phyloP scores from a whole-genome alignment of 2,329 filamentous ascomycete genomes.

The Neonectria neomacrospora region DNA sequence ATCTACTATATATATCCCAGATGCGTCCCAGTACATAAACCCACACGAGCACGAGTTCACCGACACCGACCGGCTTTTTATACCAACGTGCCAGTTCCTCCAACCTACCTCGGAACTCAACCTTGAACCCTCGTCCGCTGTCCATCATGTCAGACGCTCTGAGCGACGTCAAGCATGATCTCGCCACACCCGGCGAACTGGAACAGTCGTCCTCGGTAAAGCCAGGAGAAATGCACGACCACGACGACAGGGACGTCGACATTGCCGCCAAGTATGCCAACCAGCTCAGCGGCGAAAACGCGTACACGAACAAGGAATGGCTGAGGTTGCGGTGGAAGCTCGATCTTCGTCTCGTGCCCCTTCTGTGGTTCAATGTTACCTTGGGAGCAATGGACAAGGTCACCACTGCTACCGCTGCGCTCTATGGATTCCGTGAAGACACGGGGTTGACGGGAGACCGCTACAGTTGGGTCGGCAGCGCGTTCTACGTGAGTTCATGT shows the following conservation, averaged over 20 bases:
- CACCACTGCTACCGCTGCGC: slow-evolving; percentile 44
- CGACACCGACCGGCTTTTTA: not conserved
- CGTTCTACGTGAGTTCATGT: slow-evolving; percentile 16
- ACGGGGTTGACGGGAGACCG: slow-evolving; percentile 38
- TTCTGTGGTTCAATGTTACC: slow-evolving; percentile 43
- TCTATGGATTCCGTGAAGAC: slow-evolving; percentile 44
- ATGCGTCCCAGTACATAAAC: not conserved
- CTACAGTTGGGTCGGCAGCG: slow-evolving; percentile 40
- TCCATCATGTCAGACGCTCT: slow-evolving; percentile 5
- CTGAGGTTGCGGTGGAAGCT: slow-evolving; percentile 36
- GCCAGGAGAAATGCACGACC: not conserved
- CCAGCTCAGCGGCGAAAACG: slow-evolving; percentile 17
- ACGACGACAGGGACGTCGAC: slow-evolving; percentile 2
- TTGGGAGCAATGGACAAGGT: slow-evolving; percentile 48
- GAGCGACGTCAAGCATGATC: slow-evolving; percentile 6
- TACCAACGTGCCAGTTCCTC: not conserved
- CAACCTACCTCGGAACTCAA: not conserved
- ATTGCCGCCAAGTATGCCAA: slow-evolving; percentile 18
- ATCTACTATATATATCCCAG: not conserved
- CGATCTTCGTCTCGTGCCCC: slow-evolving; percentile 37
- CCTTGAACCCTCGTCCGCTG: not conserved
- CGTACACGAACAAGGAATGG: slow-evolving; percentile 26
- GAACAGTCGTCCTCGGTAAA: not conserved
- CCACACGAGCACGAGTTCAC: not conserved
- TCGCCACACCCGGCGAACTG: slow-evolving; percentile 2